These are phyloP conservation scores for Phytophthora sojae DNA, from an alignment of 352 stramenopile genomes.

Conservation along the genomic window DNA sequence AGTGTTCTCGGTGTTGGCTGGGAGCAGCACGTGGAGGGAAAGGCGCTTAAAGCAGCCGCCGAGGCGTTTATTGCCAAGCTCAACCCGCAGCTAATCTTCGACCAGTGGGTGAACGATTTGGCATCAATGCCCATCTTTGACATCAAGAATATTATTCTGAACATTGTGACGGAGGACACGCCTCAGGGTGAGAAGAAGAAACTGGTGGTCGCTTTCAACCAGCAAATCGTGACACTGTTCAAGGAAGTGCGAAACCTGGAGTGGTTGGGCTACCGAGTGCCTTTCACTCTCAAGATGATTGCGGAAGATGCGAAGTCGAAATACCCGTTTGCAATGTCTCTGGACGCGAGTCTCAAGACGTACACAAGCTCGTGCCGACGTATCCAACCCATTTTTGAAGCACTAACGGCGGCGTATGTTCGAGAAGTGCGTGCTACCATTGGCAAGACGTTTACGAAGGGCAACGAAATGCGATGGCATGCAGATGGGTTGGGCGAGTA, in stretches of 20 bases:
- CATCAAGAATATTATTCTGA: slow-evolving; percentile 92
- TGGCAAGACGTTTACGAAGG: slow-evolving; percentile 90
- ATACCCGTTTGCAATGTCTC: slow-evolving; percentile 97
- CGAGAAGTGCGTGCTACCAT: slow-evolving; percentile 86
- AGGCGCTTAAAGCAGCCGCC: slow-evolving; percentile 93
- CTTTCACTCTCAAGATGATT: slow-evolving; percentile 95
- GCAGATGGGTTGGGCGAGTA: slow-evolving; percentile 89
- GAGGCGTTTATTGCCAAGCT: slow-evolving; percentile 90
- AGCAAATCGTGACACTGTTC: slow-evolving; percentile 98
- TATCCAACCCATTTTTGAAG: slow-evolving; percentile 87
- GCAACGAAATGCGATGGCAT: slow-evolving; percentile 91
- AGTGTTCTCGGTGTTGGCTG: slow-evolving; percentile 97
- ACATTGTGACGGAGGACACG: slow-evolving; percentile 88
- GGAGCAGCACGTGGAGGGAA: slow-evolving; percentile 98
- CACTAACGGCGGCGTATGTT: slow-evolving; percentile 76
- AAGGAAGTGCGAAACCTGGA: slow-evolving; percentile 99
- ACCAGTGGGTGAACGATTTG: slow-evolving; percentile 95
- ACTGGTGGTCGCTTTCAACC: slow-evolving; percentile 95
- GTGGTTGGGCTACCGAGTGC: slow-evolving; percentile 98
- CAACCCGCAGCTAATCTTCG: slow-evolving; percentile 94
- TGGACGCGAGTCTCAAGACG: slow-evolving; percentile 96
- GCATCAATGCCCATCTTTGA: slow-evolving; percentile 92
- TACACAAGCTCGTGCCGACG: slow-evolving; percentile 89
- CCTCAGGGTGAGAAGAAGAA: slow-evolving; percentile 78
- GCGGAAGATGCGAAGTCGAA: slow-evolving; percentile 97